phyloP scores from a whole-genome alignment of 192 early-diverging fungal species.

The Linderina pennispora region DNA sequence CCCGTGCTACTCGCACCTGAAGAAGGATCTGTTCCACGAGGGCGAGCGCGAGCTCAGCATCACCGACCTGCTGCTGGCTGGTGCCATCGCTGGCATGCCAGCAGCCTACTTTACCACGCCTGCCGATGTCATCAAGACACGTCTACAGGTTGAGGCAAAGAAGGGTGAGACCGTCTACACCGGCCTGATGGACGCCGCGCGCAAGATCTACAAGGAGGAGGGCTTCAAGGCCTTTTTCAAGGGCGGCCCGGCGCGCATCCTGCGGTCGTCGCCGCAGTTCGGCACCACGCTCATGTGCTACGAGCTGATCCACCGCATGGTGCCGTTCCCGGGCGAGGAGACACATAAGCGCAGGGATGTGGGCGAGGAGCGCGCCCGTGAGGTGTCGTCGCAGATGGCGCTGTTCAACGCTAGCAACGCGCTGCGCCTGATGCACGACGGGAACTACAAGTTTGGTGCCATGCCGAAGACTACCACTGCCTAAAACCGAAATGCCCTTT shows the following conservation, averaged over 20 bases:
- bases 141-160: constrained; percentile 88
- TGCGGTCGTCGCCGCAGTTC: constrained; percentile 94
- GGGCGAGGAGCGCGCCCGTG: constrained; percentile 10
- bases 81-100: constrained; percentile 90
- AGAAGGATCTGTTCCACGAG: constrained; percentile 88
- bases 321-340: constrained; percentile 50
- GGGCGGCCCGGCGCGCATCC: constrained; percentile 88
- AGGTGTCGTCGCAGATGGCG: constrained; percentile 29
- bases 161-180: constrained; percentile 83
- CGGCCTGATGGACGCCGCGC: constrained; percentile 78
- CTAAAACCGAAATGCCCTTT: too few species aligned
- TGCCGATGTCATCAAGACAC: constrained; percentile 97
- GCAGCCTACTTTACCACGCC: constrained; percentile 97
- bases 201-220: constrained; percentile 86
- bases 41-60: constrained; percentile 62
- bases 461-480: too few species aligned
- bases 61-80: constrained; percentile 66
- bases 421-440: constrained; percentile 35
- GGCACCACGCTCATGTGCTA: constrained; percentile 93
- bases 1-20: constrained; percentile 95
- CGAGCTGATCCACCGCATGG: constrained; percentile 73
- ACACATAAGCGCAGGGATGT: constrained; percentile 14
- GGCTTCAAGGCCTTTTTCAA: constrained; percentile 96
- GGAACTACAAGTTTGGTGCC: constrained; percentile 44
- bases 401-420: constrained; percentile 40